Evolutionary conservation across 2,329 filamentous ascomycete species (phyloP).

Genomic region (Botrytis squamosa): DNA sequence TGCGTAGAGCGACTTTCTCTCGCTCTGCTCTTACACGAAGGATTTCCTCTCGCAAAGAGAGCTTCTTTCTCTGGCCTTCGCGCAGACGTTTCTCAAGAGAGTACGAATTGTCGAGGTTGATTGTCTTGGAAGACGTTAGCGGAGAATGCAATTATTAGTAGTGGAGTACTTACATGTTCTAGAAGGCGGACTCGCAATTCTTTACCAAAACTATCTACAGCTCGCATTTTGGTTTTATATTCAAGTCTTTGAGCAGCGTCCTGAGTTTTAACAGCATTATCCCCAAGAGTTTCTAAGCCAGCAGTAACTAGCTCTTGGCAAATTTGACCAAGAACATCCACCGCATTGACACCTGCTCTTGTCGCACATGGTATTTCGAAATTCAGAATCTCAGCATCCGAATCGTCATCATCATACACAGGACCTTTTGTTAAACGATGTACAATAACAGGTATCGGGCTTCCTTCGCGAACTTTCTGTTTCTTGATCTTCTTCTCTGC

Average conservation of each 20-base stretch:
- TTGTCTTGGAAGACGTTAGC: constrained; percentile 45
- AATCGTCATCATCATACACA: constrained; percentile 44
- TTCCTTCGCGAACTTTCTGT: constrained; percentile 36
- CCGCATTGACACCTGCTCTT: constrained; percentile 55
- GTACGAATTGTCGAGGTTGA: constrained; percentile 58
- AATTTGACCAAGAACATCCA: constrained; percentile 61
- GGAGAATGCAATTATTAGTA: constrained; percentile 19
- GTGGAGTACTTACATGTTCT: constrained; percentile 53
- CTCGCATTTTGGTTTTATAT: constrained; percentile 53
- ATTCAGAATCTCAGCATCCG: constrained; percentile 48
- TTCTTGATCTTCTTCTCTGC: constrained; percentile 33
- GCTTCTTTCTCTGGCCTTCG: constrained; percentile 55
- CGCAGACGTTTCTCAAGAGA: constrained; percentile 57
- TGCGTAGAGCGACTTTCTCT: constrained; percentile 60
- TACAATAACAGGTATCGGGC: constrained; percentile 58
- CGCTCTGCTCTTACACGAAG: constrained; percentile 57
- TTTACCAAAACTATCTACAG: constrained; percentile 58
- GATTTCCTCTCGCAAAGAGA: constrained; percentile 59
- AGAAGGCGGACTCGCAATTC: constrained; percentile 56
- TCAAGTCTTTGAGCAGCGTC: constrained; percentile 52
- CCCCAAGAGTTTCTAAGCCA: constrained; percentile 49
- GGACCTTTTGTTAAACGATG: constrained; percentile 56
- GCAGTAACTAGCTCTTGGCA: constrained; percentile 59
- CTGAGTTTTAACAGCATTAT: constrained; percentile 45
- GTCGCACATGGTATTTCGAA: constrained; percentile 54